These are phyloP conservation scores for Neurospora pannonica DNA, from an alignment of 495 filamentous ascomycete genomes.

Conservation along the genomic window DNA sequence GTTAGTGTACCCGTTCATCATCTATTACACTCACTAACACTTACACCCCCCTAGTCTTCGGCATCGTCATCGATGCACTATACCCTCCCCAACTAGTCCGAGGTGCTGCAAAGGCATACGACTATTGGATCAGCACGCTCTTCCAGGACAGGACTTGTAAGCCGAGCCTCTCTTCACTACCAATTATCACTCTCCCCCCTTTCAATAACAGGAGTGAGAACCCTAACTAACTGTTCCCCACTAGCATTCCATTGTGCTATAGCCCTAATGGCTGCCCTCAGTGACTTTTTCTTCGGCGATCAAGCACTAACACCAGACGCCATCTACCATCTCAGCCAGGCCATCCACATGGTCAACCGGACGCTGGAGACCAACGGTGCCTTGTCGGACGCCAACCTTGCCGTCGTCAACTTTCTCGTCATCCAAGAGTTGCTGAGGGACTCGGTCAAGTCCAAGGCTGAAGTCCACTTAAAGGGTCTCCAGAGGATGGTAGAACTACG, in stretches of 20 bases:
- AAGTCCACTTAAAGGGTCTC: not conserved
- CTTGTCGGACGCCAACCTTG: not conserved
- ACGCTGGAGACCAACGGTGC: not conserved
- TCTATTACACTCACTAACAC: not conserved
- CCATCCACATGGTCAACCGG: not conserved
- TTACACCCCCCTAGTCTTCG: not conserved
- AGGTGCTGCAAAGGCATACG: not conserved
- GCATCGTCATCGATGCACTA: not conserved
- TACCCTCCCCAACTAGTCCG: not conserved
- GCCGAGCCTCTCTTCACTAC: not conserved
- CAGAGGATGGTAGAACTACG: not conserved
- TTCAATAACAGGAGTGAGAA: not conserved
- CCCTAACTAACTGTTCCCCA: not conserved
- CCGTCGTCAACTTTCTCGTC: not conserved
- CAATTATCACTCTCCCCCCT: not conserved
- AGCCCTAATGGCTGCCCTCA: not conserved
- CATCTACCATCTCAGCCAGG: not conserved
- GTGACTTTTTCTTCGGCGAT: not conserved
- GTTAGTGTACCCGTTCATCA: not conserved
- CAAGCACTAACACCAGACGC: not conserved
- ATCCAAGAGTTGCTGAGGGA: not conserved
- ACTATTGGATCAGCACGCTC: not conserved
- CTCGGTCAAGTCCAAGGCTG: not conserved
- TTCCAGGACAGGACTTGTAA: not conserved
- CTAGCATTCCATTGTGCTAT: not conserved